Evolutionary conservation across 2,329 filamentous ascomycete species (phyloP).

Genomic region (Metarhizium sp.): DNA sequence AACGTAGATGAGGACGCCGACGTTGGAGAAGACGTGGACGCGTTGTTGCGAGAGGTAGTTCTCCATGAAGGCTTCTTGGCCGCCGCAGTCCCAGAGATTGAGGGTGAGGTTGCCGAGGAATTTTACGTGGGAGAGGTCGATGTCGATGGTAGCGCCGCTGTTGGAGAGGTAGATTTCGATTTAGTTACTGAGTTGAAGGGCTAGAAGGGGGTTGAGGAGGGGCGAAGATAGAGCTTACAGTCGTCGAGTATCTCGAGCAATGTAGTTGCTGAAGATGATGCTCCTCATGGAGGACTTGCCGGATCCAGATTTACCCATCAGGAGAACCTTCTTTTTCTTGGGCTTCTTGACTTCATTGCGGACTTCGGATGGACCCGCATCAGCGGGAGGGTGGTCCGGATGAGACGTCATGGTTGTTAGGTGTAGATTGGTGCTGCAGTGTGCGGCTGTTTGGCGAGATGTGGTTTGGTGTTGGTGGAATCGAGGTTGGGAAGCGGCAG

Average conservation of each 20-base stretch:
- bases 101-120: constrained; percentile 96
- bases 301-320: constrained; percentile 94
- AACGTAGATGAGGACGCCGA: constrained; percentile 96
- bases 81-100: constrained; percentile 98
- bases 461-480: neutral
- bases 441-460: neutral
- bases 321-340: constrained; percentile 79
- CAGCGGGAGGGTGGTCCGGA: neutral
- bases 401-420: constrained; percentile 7
- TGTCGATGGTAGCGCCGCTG: constrained; percentile 89
- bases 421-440: neutral
- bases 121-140: constrained; percentile 96
- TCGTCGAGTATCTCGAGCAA: constrained; percentile 87
- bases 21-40: constrained; percentile 91
- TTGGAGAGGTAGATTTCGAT: neutral
- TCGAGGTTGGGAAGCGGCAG: constrained; percentile 1
- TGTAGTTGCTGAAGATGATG: constrained; percentile 99
- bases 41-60: constrained; percentile 95
- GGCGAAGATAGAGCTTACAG: constrained; percentile 38
- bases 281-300: constrained; percentile 98
- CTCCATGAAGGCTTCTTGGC: constrained; percentile 97
- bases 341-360: constrained; percentile 51
- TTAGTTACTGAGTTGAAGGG: neutral
- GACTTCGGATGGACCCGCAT: constrained; percentile 19
- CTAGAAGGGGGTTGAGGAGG: neutral